These are phyloP conservation scores for Mortierella alpina DNA, from an alignment of 192 early-diverging fungal genomes.

Conservation along the genomic window DNA sequence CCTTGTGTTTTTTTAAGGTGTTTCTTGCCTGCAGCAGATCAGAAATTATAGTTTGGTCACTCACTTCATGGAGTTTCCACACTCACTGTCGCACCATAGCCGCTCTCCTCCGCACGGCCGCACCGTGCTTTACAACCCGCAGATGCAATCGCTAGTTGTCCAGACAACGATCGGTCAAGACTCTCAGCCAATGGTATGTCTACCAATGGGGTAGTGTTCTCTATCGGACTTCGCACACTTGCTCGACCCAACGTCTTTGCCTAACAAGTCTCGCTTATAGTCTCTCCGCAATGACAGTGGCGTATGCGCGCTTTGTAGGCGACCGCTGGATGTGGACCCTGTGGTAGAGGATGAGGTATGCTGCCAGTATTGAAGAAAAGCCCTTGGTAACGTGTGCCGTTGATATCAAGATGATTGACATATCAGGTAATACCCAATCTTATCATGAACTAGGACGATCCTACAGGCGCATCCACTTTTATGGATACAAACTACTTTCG, in stretches of 20 bases:
- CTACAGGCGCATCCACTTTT: slow-evolving; percentile 40
- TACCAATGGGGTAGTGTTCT: background rate
- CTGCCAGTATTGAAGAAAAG: background rate
- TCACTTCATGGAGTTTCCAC: background rate
- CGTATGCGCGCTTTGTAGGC: slow-evolving; percentile 50
- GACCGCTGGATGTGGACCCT: slow-evolving; percentile 45
- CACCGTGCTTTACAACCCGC: slow-evolving; percentile 75
- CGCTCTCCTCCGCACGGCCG: slow-evolving; percentile 57
- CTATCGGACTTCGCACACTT: background rate
- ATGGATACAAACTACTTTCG: slow-evolving; percentile 69
- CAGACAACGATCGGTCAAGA: slow-evolving; percentile 44
- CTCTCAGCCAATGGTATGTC: slow-evolving; percentile 30
- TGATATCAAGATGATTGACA: background rate
- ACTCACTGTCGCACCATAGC: background rate
- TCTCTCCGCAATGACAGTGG: slow-evolving; percentile 23
- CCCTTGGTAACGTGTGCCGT: background rate
- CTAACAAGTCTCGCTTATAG: slow-evolving; percentile 3
- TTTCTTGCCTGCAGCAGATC: background rate
- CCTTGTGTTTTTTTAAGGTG: slow-evolving; percentile 1
- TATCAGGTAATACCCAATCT: too few relatives aligned
- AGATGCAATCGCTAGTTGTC: slow-evolving; percentile 63
- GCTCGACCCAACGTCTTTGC: background rate
- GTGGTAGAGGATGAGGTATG: slow-evolving; percentile 15
- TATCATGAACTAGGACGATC: slow-evolving; percentile 13
- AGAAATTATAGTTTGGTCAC: background rate